phyloP scores from a whole-genome alignment of 371 early-diverging fungal species.

The Globomyces sp. region DNA sequence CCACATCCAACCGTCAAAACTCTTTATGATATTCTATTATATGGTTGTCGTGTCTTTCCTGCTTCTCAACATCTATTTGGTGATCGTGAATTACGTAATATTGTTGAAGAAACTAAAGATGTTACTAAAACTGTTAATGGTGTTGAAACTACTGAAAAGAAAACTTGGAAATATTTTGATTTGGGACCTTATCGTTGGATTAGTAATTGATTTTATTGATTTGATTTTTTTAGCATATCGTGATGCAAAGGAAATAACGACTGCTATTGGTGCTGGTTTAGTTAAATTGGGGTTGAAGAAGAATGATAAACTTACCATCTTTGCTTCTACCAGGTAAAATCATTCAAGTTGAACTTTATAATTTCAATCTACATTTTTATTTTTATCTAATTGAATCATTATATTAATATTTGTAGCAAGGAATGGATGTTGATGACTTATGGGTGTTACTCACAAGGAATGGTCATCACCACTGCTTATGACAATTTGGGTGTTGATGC shows the following conservation, averaged over 20 bases:
- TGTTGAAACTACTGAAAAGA: constrained; percentile 61
- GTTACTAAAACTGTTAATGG: constrained; percentile 67
- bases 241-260: constrained; percentile 52
- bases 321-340: constrained; percentile 68
- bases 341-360: not conserved
- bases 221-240: constrained; percentile 49
- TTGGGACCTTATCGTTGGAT: constrained; percentile 64
- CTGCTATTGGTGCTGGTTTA: constrained; percentile 65
- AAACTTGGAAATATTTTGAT: constrained; percentile 80
- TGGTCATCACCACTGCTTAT: constrained; percentile 83
- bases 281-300: constrained; percentile 61
- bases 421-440: constrained; percentile 74
- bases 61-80: constrained; percentile 62
- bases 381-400: constrained; percentile 2
- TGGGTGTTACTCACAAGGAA: constrained; percentile 66
- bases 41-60: constrained; percentile 47
- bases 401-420: constrained; percentile 42
- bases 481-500: constrained; percentile 89
- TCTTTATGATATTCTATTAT: constrained; percentile 63
- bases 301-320: constrained; percentile 67
- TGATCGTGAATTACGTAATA: constrained; percentile 60
- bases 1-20: constrained; percentile 48
- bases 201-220: no score
- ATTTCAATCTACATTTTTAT: constrained; percentile 8
- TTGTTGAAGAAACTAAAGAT: constrained; percentile 74